phyloP scores from a whole-genome alignment of 306 rosid species.

The Begonia peltatifolia region DNA sequence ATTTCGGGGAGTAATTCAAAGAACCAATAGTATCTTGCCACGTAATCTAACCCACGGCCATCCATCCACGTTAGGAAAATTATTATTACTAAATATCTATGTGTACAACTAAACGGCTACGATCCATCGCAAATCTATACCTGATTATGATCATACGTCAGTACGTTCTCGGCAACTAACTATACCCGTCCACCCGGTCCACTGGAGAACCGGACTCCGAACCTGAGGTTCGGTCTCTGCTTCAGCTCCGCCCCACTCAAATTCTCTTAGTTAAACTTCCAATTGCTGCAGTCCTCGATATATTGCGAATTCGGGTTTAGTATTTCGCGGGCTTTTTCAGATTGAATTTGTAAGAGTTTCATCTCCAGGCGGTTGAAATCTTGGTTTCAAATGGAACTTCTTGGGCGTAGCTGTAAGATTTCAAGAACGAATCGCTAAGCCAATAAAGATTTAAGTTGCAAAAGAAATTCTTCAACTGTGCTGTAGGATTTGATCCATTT shows the following conservation, averaged over 20 bases:
- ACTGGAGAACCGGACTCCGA: constrained; percentile 5
- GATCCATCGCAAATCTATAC: background rate
- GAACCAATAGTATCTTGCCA: too few species aligned
- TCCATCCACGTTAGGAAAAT: background rate
- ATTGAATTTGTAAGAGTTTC: background rate
- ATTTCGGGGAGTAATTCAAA: too few species aligned
- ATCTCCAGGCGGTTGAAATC: constrained; percentile 1
- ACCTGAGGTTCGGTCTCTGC: constrained; percentile 6
- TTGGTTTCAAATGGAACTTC: constrained; percentile 3
- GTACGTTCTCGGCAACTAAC: background rate
- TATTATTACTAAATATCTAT: background rate
- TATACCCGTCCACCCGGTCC: background rate
- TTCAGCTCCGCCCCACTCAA: constrained; percentile 21
- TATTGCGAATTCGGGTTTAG: constrained; percentile 4
- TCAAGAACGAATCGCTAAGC: too few species aligned
- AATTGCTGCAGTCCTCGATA: constrained; percentile 1
- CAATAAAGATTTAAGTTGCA: too few species aligned
- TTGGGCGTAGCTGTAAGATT: background rate
- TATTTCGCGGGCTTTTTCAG: background rate
- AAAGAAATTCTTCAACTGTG: constrained; percentile 2
- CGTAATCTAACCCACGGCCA: too few species aligned
- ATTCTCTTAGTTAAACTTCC: constrained; percentile 6
- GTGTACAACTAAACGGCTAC: constrained; percentile 5
- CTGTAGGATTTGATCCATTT: constrained; percentile 45
- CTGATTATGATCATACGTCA: background rate